Base-by-base conservation (phyloP, 2,329 filamentous ascomycete genomes). In the Xylaria sp. region DNA sequence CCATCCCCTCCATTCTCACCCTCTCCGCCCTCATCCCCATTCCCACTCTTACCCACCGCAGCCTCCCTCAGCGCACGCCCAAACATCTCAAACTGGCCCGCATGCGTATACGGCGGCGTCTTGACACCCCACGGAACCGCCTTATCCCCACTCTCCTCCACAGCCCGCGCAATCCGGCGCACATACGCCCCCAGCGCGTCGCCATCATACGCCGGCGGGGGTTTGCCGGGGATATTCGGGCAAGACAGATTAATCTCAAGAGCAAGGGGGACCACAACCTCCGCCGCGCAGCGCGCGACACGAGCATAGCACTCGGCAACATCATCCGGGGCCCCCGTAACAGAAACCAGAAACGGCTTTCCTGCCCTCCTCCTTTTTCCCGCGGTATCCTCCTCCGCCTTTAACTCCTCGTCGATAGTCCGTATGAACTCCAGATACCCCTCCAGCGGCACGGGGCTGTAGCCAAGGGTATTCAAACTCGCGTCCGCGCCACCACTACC, bases 241-340 rank as follows among this genome's bases (percentile, higher is more conserved):
- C 91, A 93, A 31, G 86, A 90, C 29, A 93, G 83, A 71, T 94
- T 94, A 69, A 93, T 80, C 74, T 94, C 91, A 79, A 93, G 85
- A 17, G 87, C 87, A 0, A 91, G 77, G 1, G 81, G 80, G 66
- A 86, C 3, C 64, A 1, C 71, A 67, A n/a, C 6, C 2, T 2
- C 15, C 33, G 19, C 81, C 60, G 79, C 23, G 62, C 63, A 70
- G 47, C 25, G 60, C 60, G 72, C 73, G 61, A 90, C 82, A 13
- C 77, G 75, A 0, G 66, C 63, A 70, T 90, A 89, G 75, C 86
- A 88, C 58, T 76, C 67, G 0, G 77, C 76, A 0, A 92, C 81
- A 10, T 90, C 86, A 0, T 77, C 71, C 0, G 85, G 82, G 0
- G 80, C 78, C 4, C 90, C 90, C 0, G 90, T 92, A 1, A 93